A percentile compares a stretch with the other conserved stretches of the same genome.
phyloP scores from a whole-genome alignment of 2,329 filamentous ascomycete species.

The Zarea fungicola region DNA sequence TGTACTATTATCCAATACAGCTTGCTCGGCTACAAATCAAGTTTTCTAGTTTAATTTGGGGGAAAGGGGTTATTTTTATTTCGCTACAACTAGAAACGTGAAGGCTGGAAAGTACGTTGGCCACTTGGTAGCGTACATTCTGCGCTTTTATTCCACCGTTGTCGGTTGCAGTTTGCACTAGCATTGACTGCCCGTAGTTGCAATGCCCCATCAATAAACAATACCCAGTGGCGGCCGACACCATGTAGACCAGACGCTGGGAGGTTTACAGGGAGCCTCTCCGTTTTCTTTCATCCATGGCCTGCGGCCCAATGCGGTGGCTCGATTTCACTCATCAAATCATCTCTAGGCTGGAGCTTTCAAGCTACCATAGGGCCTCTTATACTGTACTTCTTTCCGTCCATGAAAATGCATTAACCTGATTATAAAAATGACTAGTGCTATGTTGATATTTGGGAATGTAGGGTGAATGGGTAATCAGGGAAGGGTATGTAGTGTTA shows the following conservation, averaged over 20 bases:
- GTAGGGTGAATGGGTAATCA: slow-evolving; percentile 17
- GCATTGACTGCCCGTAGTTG: slow-evolving; percentile 13
- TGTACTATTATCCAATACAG: too few species aligned
- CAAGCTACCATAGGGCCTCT: slow-evolving; percentile 56
- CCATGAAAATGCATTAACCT: slow-evolving; percentile 30
- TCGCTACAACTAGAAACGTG: slow-evolving; percentile 10
- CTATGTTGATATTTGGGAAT: slow-evolving; percentile 26
- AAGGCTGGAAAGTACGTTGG: neutral
- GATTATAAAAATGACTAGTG: slow-evolving; percentile 31
- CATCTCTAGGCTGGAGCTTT: slow-evolving; percentile 54
- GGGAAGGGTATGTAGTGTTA: slow-evolving; percentile 16
- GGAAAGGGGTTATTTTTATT: slow-evolving; percentile 9
- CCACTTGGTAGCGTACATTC: slow-evolving; percentile 11
- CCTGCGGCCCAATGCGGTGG: slow-evolving; percentile 1
- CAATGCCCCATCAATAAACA: slow-evolving; percentile 8
- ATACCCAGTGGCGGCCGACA: neutral
- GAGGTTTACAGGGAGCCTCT: slow-evolving; percentile 6
- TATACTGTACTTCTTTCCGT: slow-evolving; percentile 9
- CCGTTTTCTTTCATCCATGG: slow-evolving; percentile 4
- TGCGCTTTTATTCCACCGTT: neutral
- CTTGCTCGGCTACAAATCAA: neutral
- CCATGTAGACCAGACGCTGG: neutral
- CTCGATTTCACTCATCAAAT: slow-evolving; percentile 11
- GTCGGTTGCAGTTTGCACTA: slow-evolving; percentile 10
- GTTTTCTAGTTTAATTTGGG: neutral